A percentile compares a stretch with the other conserved stretches of the same genome.
These are phyloP conservation scores for Pisolithus marmoratus DNA, from an alignment of 768 basidiomycete genomes.

Conservation along the genomic window DNA sequence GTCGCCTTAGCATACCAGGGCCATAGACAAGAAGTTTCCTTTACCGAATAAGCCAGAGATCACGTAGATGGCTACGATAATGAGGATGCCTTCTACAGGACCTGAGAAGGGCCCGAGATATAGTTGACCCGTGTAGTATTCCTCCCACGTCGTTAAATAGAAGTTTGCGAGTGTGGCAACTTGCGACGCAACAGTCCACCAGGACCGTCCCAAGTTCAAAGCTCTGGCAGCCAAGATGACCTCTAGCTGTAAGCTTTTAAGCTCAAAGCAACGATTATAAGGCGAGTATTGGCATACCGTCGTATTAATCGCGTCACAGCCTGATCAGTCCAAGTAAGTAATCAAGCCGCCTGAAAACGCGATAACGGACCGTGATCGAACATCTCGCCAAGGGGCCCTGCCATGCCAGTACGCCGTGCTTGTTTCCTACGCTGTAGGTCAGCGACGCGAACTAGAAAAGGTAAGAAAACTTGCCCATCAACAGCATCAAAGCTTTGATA, in stretches of 20 bases:
- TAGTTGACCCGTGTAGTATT: constrained; percentile 88
- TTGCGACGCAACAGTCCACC: constrained; percentile 95
- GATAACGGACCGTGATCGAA: constrained; percentile 83
- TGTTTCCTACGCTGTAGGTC: constrained; percentile 61
- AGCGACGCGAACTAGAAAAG: constrained; percentile 12
- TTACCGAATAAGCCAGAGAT: constrained; percentile 73
- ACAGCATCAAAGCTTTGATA: constrained; percentile 91
- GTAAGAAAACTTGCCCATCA: constrained; percentile 58
- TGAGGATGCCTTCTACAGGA: constrained; percentile 92
- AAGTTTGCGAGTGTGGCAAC: constrained; percentile 63
- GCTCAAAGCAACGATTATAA: not conserved
- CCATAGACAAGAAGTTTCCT: constrained; percentile 10
- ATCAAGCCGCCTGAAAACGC: not conserved
- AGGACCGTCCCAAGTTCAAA: constrained; percentile 86
- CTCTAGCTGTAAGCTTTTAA: constrained; percentile 56
- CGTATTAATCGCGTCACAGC: constrained; percentile 92
- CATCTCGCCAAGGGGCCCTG: constrained; percentile 96
- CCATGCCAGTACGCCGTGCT: constrained; percentile 92
- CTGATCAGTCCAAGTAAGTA: constrained; percentile 29
- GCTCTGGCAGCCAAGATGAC: constrained; percentile 78
- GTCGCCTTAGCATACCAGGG: not conserved
- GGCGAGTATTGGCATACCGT: constrained; percentile 46
- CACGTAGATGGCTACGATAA: constrained; percentile 72
- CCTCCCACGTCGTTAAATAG: constrained; percentile 73
- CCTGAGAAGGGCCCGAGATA: constrained; percentile 93